Percentiles rank a stretch among this genome's conserved stretches.
These are phyloP conservation scores for Tetraselmis chui DNA, from an alignment of 139 green algal genomes.

Conservation along the genomic window DNA sequence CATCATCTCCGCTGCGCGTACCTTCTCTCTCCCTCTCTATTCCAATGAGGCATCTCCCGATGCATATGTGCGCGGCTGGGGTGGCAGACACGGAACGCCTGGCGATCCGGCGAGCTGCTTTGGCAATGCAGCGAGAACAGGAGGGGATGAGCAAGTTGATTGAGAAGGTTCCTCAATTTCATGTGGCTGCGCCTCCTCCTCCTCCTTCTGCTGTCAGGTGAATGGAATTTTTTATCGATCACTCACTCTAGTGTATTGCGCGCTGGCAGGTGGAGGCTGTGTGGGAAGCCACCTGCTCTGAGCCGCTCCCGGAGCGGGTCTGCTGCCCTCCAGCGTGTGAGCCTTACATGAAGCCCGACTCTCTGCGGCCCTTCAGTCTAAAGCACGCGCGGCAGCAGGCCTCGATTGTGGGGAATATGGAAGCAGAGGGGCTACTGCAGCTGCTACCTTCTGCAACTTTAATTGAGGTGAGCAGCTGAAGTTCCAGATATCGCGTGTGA, in stretches of 20 bases:
- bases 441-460: not conserved
- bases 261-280: not conserved
- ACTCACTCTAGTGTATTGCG: no score
- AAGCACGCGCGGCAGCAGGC: constrained; percentile 61
- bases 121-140: not conserved
- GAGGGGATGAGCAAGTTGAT: not conserved
- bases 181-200: no score
- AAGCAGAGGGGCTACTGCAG: constrained; percentile 15
- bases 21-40: no score
- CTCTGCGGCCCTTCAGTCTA: constrained; percentile 33
- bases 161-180: no score
- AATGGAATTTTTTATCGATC: no score
- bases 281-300: not conserved
- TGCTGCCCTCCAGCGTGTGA: constrained; percentile 15
- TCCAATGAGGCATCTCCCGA: no score
- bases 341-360: constrained; percentile 18
- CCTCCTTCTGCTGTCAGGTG: no score
- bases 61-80: no score
- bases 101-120: not conserved
- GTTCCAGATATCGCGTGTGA: no score
- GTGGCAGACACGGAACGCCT: not conserved
- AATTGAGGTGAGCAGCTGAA: constrained; percentile 3
- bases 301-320: not conserved
- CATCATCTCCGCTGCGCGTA: no score
- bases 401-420: constrained; percentile 49